These are phyloP conservation scores for Puccinia sorghi DNA, from an alignment of 1,284 basidiomycete genomes.

Conservation along the genomic window DNA sequence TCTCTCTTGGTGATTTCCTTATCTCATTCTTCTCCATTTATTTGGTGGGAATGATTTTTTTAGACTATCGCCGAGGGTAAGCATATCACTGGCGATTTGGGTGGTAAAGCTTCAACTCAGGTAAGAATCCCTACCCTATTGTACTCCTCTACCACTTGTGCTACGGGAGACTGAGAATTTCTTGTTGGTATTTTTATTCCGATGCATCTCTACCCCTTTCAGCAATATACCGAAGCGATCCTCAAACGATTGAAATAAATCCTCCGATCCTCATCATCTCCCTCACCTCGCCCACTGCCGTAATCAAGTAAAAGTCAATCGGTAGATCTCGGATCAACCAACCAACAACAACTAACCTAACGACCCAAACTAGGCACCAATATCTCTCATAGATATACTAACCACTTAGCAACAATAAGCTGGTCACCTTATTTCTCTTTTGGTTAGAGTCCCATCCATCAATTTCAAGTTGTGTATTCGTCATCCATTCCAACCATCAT, in stretches of 20 bases:
- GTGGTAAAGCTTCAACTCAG: slow-evolving; percentile 78
- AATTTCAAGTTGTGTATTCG: not conserved
- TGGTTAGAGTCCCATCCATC: not conserved
- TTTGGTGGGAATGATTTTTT: not conserved
- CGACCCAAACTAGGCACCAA: not conserved
- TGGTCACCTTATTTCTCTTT: not conserved
- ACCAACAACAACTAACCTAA: not conserved
- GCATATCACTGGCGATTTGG: slow-evolving; percentile 85
- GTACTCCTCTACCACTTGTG: not conserved
- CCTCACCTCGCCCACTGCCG: not conserved
- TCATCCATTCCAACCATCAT: not conserved
- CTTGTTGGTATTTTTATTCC: not conserved
- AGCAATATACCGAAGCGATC: slow-evolving; percentile 84
- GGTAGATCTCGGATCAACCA: no score
- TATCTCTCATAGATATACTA: not conserved
- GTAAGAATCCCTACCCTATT: not conserved
- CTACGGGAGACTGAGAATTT: not conserved
- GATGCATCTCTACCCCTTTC: slow-evolving; percentile 50
- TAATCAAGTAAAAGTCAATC: no score
- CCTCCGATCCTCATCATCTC: not conserved
- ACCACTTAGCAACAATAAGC: not conserved
- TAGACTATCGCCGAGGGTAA: slow-evolving; percentile 91
- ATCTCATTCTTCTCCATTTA: slow-evolving; percentile 50
- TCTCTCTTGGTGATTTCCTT: slow-evolving; percentile 56
- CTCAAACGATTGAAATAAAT: slow-evolving; percentile 67